Base-by-base conservation (phyloP, 1,284 basidiomycete species). In the Microbotryum scabiosae region DNA sequence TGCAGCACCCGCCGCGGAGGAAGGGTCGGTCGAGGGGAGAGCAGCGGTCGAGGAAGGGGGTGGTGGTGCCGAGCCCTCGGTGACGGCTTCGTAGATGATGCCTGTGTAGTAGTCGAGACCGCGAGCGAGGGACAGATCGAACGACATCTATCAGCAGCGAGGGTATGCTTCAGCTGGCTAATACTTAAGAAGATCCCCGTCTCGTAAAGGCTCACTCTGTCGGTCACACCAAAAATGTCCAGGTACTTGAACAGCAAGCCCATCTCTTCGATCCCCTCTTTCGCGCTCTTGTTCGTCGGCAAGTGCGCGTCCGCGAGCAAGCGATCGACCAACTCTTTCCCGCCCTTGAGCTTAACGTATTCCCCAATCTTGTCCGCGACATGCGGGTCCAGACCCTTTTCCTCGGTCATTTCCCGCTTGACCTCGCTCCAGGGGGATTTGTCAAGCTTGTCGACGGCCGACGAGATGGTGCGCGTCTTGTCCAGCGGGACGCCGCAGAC, bases 41-140 rank as follows among this genome's bases (percentile, higher is more conserved):
- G 76, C 71, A 10, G 79, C 71, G 1, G 80, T 75, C 8, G 88
- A 83, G 9, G 84, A 83, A 1, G 94, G 90, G 1, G 94, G 92
- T 41, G 36, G 36, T 41, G 36, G 36, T 0, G 93, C 92, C 10
- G 92, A 97, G 1, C 85, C 89, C 71, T 90, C 90, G 26, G 91
- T 89, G 70, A 92, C 83, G 47, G 91, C 96, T 77, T 99, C 96
- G 79, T 97, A 97, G 75, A 98, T 98, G 72, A 99, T 85, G 46
- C 96, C 94, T 1, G 94, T 98, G 78, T 99, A 97, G 78, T 98
- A 98, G 76, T 98, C 96, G 44, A 98, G 82, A 26, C 94, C 94
- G 43, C 96, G 85, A 9, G 96, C 96, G 25, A 98, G 83, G 9
- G 90, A 94, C 70, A 98, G 83, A 76, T 98, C 94, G 74, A 99